Base-by-base conservation (phyloP, 2,329 filamentous ascomycete species). In the Pyrenophora seminiperda region DNA sequence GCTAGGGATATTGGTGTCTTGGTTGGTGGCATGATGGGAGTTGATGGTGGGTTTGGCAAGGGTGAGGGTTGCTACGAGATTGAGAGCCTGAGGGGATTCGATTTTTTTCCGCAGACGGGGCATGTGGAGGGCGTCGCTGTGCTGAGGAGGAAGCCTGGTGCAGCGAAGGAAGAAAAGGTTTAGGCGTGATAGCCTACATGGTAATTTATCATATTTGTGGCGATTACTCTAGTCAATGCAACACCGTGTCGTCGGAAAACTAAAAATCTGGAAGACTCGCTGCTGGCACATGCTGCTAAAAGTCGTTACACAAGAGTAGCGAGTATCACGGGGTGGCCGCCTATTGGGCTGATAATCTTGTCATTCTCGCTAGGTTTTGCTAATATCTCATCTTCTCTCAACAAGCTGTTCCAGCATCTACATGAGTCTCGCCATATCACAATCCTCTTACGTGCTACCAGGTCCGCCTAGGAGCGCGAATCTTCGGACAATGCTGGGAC, bases 381-480 rank as follows among this genome's bases (percentile, higher is more conserved):
- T 56, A 34, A 41, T 46, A 22, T 54, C 38, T 50, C 49, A 48
- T 50, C 38, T 47, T 56, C 47, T 55, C 62, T 54, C 54, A 53
- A 45, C 43, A 47, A 33, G 14, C 39, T 27, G 34, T 51, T n/a
- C 29, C 31, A 41, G 46, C 47, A 52, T 54, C 33, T 47, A 45
- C 44, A 17, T 14, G 34, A 29, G 15, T 30, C 17, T 13, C 15
- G 18, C 37, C 17, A 46, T 31, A 15, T 10, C 13, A 15, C 31
- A 24, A 29, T 33, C 15, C 29, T 15, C n/a, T 54, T 65, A 91
- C 65, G 88, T 88, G 67, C 88, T 89, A 40, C 92, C 93, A 9
- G 94, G 94, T 17, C 93, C 94, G 72, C 94, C 94, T 58, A 97
- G 80, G 59, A 97, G 81, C 58, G 92, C 93, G 75, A 97, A 97